Percentiles rank a stretch among this genome's conserved stretches.
phyloP scores from a whole-genome alignment of 306 rosid species.

The Dalbergia oliveri region DNA sequence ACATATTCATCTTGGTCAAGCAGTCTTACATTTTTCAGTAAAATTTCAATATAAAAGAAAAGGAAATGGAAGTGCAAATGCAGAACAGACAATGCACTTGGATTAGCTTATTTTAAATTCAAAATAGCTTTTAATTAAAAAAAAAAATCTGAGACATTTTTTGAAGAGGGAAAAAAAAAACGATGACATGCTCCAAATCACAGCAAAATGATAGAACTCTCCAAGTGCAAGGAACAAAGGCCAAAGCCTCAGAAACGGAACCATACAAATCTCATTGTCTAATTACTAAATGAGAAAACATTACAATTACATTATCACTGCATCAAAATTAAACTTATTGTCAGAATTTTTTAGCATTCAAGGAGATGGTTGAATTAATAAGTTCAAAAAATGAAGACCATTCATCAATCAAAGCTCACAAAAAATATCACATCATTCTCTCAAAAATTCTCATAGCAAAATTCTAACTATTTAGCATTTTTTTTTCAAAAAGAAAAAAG shows the following conservation, averaged over 20 bases:
- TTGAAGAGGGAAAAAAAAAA: too few species aligned
- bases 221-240: slow-evolving; percentile 8
- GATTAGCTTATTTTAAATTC: too few species aligned
- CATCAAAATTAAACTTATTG: too few species aligned
- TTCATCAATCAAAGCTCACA: background rate
- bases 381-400: background rate
- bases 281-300: background rate
- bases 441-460: too few species aligned
- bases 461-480: too few species aligned
- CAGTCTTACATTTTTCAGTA: background rate
- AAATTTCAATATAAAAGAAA: background rate
- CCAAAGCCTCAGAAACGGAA: background rate
- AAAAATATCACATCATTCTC: too few species aligned
- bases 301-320: too few species aligned
- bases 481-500: background rate
- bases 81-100: slow-evolving; percentile 10
- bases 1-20: background rate
- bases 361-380: too few species aligned
- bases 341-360: too few species aligned
- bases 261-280: background rate
- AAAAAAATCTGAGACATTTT: too few species aligned
- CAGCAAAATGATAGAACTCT: background rate
- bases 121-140: too few species aligned
- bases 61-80: background rate
- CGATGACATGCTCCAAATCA: background rate